phyloP scores from a whole-genome alignment of 2,329 filamentous ascomycete species.

The Ophiostoma sp. region DNA sequence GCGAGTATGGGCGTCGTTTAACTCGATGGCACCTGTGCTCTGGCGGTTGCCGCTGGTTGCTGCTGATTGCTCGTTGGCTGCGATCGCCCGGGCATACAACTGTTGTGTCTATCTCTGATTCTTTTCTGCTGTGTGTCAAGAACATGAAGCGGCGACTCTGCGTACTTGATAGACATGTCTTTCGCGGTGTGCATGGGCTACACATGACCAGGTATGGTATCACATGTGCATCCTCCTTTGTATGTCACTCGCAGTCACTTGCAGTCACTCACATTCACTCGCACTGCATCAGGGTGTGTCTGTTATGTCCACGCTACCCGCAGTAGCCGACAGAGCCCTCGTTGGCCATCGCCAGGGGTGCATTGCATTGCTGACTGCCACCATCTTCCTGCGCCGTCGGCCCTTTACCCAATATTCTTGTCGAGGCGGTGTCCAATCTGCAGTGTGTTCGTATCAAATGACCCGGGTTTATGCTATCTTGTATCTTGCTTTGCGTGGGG shows the following conservation, averaged over 20 bases:
- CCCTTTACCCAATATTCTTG: background rate
- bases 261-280: background rate
- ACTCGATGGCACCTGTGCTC: background rate
- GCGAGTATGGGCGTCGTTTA: background rate
- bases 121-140: background rate
- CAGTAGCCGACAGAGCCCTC: slow-evolving; percentile 16
- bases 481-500: background rate
- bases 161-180: background rate
- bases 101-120: too few relatives aligned
- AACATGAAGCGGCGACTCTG: background rate
- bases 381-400: background rate
- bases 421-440: background rate
- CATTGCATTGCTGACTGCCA: background rate
- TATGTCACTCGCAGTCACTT: background rate
- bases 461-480: background rate
- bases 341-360: background rate
- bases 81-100: too few relatives aligned
- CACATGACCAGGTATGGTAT: background rate
- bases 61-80: background rate
- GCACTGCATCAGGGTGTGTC: background rate
- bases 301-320: slow-evolving; percentile 9
- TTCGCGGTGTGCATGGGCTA: background rate
- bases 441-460: background rate
- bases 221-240: background rate
- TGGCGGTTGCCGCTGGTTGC: background rate